Conservation (phyloP, 345 rosid genomes). For the Eucalyptus victrix region DNA sequence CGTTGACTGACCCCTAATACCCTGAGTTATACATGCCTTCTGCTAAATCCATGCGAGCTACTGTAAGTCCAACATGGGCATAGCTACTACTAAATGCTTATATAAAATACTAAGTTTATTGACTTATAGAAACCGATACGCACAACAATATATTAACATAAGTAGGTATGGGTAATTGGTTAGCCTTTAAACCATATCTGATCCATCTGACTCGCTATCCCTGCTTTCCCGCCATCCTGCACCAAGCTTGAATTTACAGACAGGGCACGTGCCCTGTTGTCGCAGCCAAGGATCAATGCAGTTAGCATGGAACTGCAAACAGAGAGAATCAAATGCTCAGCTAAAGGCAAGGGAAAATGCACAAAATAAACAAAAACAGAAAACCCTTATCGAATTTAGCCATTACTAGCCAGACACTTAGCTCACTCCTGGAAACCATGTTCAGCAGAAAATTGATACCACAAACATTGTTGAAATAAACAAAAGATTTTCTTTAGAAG, state of each 20-base stretch:
- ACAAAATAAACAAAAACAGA: background rate
- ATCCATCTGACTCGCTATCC: constrained; percentile 40
- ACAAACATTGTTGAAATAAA: background rate
- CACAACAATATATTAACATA: background rate
- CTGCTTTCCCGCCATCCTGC: constrained; percentile 34
- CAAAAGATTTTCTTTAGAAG: background rate
- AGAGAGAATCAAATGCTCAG: background rate
- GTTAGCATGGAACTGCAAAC: constrained; percentile 53
- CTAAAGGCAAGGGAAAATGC: background rate
- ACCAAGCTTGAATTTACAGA: constrained; percentile 40
- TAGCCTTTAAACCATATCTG: constrained; percentile 28
- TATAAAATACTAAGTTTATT: background rate
- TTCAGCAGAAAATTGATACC: background rate
- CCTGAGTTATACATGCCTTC: background rate
- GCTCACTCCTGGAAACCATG: background rate
- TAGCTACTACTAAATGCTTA: background rate
- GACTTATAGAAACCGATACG: background rate
- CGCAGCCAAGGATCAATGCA: constrained; percentile 69
- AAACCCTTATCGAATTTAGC: background rate
- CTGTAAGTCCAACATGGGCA: background rate
- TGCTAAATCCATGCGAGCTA: background rate
- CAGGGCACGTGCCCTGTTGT: constrained; percentile 57
- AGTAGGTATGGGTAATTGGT: background rate
- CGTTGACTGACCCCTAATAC: background rate
- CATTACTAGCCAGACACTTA: background rate